Evolutionary conservation across 1,284 basidiomycete species (phyloP).

Genomic region (Ganoderma boninense): DNA sequence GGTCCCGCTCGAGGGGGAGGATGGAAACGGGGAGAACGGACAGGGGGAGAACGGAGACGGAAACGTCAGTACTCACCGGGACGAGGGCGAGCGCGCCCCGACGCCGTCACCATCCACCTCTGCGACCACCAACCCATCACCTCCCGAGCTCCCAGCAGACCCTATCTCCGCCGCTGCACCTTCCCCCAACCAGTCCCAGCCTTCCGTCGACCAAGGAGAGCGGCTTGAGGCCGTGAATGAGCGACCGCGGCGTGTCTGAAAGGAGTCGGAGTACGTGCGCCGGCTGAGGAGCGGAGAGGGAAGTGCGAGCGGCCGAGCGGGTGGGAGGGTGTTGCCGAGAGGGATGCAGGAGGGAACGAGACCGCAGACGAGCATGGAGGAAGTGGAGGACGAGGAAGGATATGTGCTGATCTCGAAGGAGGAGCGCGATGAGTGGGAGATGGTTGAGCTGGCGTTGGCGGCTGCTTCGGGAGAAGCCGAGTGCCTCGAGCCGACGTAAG

Average conservation of each 20-base stretch:
- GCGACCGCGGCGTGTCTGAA: neutral
- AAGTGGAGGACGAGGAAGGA: conserved; percentile 17
- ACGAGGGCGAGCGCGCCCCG: too few relatives aligned
- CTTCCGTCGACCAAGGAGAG: neutral
- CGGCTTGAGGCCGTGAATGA: neutral
- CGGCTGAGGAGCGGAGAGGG: conserved; percentile 14
- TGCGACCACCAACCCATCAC: neutral
- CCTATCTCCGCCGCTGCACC: too few relatives aligned
- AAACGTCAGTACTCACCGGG: too few relatives aligned
- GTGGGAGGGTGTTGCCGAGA: neutral
- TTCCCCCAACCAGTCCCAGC: neutral
- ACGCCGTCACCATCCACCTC: neutral
- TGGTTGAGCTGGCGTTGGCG: conserved; percentile 19
- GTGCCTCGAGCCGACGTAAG: conserved; percentile 26
- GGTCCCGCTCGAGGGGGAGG: conserved; percentile 17
- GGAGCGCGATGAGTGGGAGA: conserved; percentile 15
- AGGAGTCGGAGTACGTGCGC: neutral
- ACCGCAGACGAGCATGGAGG: neutral
- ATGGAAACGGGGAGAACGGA: too few relatives aligned
- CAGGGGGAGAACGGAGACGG: too few relatives aligned
- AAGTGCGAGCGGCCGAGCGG: neutral
- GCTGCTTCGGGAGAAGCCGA: conserved; percentile 26
- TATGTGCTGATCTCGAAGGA: conserved; percentile 5
- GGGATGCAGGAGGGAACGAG: conserved; percentile 5
- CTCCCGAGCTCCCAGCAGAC: too few relatives aligned